Evolutionary conservation across 306 rosid species (phyloP).

Genomic region (Vicia villosa): DNA sequence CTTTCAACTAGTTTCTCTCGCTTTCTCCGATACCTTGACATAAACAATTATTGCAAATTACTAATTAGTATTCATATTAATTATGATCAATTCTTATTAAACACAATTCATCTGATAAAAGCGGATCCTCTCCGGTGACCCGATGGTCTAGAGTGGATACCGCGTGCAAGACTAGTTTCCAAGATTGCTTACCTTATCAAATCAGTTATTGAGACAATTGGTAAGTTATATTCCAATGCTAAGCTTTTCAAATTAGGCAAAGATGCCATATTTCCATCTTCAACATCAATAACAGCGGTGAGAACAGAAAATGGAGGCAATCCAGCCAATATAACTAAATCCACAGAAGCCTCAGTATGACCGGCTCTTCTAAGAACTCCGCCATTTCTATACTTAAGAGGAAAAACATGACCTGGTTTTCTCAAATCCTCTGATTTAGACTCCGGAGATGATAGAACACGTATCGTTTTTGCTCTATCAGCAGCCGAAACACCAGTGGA

Average conservation of each 20-base stretch:
- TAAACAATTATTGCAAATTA: no score
- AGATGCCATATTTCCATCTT: conserved; percentile 74
- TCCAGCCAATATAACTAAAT: conserved; percentile 74
- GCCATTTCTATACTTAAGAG: conserved; percentile 73
- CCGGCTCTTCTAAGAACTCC: conserved; percentile 88
- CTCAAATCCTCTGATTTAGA: conserved; percentile 69
- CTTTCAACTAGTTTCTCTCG: conserved; percentile 82
- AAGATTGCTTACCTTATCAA: conserved; percentile 61
- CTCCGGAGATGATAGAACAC: conserved; percentile 56
- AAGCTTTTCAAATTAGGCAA: conserved; percentile 56
- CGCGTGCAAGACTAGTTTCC: no score
- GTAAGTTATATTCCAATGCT: conserved; percentile 54
- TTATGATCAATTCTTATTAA: no score
- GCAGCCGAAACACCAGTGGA: conserved; percentile 78
- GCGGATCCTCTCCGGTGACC: no score
- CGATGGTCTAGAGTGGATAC: no score
- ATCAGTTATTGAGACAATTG: conserved; percentile 83
- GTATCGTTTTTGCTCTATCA: conserved; percentile 79
- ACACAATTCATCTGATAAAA: no score
- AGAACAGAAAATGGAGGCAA: conserved; percentile 67
- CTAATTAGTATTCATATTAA: no score
- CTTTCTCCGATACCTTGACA: conserved; percentile 73
- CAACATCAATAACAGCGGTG: conserved; percentile 61
- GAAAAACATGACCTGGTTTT: conserved; percentile 89
- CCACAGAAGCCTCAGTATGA: conserved; percentile 89